Evolutionary conservation across 2,329 filamentous ascomycete species (phyloP).

Genomic region (Ploettnerulaceae sp.): DNA sequence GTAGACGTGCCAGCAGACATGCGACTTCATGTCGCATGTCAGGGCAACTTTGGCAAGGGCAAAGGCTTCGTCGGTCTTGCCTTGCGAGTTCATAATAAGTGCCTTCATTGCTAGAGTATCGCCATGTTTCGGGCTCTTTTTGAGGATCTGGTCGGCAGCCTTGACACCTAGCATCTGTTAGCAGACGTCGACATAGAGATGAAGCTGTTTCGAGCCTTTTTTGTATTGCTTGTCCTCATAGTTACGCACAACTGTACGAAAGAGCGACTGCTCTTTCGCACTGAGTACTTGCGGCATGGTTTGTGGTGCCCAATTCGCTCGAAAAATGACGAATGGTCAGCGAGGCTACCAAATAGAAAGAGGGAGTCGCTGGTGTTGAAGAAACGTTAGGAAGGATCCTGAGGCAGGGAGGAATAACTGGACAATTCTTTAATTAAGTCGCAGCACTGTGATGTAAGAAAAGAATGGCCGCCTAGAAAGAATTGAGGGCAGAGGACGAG

Average conservation of each 20-base stretch:
- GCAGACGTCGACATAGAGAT: constrained; percentile 10
- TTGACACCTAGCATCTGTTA: constrained; percentile 62
- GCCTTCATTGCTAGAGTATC: constrained; percentile 99
- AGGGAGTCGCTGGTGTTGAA: not conserved
- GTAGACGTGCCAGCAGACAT: constrained; percentile 99
- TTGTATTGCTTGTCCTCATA: constrained; percentile 99
- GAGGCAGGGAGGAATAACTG: not conserved
- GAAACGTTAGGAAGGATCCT: constrained; percentile 5
- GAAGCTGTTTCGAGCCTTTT: constrained; percentile 47
- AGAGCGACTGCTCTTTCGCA: constrained; percentile 90
- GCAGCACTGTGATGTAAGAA: not conserved
- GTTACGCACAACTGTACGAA: constrained; percentile 88
- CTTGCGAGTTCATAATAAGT: constrained; percentile 87
- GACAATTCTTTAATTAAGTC: not conserved
- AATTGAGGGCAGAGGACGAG: too few relatives aligned
- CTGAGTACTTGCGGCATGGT: constrained; percentile 68
- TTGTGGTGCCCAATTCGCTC: not conserved
- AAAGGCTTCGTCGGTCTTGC: constrained; percentile 92
- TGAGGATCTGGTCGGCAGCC: constrained; percentile 91
- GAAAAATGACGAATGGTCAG: not conserved
- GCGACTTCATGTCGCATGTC: constrained; percentile 96
- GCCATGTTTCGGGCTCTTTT: constrained; percentile 91
- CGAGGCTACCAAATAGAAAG: not conserved
- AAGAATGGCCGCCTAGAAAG: not conserved
- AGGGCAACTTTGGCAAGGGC: constrained; percentile 86